Conservation (phyloP, 1,284 basidiomycete genomes). For the Cryptococcus jaspeensis region DNA sequence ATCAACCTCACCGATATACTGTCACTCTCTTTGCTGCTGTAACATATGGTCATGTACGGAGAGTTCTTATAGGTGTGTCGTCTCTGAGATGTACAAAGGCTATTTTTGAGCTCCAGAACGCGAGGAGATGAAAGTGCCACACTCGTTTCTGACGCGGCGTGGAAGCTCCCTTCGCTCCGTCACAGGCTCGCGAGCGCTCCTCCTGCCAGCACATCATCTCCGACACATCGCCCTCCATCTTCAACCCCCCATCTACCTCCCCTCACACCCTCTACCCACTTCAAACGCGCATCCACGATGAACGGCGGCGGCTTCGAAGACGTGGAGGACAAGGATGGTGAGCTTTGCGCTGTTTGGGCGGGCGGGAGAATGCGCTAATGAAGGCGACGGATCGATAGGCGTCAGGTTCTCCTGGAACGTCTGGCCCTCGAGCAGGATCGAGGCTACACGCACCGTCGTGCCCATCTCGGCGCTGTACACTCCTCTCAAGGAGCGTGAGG, state of each 20-base stretch:
- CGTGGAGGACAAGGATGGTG: conserved; percentile 65
- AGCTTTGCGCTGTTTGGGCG: background rate
- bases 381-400: conserved; percentile 56
- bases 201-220: too few species aligned
- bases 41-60: too few species aligned
- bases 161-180: conserved; percentile 9
- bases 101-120: background rate
- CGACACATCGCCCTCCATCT: background rate
- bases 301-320: conserved; percentile 52
- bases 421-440: conserved; percentile 96
- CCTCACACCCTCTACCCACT: background rate
- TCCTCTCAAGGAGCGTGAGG: conserved; percentile 90
- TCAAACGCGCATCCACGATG: conserved; percentile 23
- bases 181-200: background rate
- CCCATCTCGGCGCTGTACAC: conserved; percentile 98
- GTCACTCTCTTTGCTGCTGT: too few species aligned
- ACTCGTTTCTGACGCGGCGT: conserved; percentile 15
- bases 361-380: background rate
- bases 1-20: too few species aligned
- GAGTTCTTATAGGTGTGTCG: too few species aligned
- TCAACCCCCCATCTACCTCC: conserved; percentile 4
- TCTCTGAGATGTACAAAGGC: too few species aligned
- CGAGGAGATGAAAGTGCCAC: background rate
- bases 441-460: conserved; percentile 95
- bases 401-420: conserved; percentile 96